Conservation (phyloP, 2,329 filamentous ascomycete genomes). For the Diaporthe ilicicola region DNA sequence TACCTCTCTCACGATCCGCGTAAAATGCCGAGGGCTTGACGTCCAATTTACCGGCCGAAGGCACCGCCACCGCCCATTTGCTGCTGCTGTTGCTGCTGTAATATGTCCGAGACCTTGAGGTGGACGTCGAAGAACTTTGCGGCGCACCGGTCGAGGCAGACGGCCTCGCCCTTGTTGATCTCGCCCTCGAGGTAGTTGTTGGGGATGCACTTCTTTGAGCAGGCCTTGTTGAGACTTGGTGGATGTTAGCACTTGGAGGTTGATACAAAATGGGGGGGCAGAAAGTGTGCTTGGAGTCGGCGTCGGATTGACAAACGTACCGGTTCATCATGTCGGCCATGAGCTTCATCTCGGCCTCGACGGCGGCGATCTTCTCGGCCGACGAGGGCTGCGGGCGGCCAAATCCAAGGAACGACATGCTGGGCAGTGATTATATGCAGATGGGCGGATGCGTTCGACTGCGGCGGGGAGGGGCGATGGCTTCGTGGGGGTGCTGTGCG, state of each 20-base stretch:
- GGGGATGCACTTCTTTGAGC: slow-evolving; percentile 93
- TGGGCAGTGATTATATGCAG: slow-evolving; percentile 32
- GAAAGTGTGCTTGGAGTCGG: not conserved
- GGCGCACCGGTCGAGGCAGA: slow-evolving; percentile 97
- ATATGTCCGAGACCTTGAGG: slow-evolving; percentile 95
- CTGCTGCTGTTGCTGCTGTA: slow-evolving; percentile 84
- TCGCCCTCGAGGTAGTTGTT: slow-evolving; percentile 93
- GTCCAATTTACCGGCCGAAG: slow-evolving; percentile 30
- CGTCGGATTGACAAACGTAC: slow-evolving; percentile 57
- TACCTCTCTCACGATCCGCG: too few species aligned
- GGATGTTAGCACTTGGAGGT: not conserved
- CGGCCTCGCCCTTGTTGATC: slow-evolving; percentile 98
- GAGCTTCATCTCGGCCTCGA: slow-evolving; percentile 97
- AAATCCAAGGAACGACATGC: slow-evolving; percentile 43
- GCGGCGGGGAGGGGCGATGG: not conserved
- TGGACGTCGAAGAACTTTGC: slow-evolving; percentile 99
- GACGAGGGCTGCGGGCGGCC: slow-evolving; percentile 82
- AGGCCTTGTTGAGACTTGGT: slow-evolving; percentile 81
- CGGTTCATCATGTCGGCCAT: slow-evolving; percentile 98
- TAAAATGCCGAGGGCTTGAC: not conserved
- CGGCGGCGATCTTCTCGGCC: slow-evolving; percentile 95
- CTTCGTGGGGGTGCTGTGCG: not conserved
- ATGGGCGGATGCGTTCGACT: not conserved
- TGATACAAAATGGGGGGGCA: too few species aligned
- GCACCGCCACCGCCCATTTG: slow-evolving; percentile 66